Base-by-base conservation (phyloP, 2,329 filamentous ascomycete species). In the Arthrinium phaeospermum region DNA sequence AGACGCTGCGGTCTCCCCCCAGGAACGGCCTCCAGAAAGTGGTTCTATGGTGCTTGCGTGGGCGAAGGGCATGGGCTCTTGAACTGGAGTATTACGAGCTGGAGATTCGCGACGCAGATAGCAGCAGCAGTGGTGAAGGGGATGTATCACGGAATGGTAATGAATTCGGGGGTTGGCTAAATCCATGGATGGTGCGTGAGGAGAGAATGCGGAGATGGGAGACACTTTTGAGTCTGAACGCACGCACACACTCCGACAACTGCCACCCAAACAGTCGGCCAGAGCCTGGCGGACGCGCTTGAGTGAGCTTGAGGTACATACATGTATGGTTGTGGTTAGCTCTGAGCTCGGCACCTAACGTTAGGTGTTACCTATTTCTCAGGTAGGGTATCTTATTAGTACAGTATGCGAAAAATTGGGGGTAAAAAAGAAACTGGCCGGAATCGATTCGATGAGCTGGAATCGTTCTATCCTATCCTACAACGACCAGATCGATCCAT, bases 91-190 rank as follows among this genome's bases (percentile, higher is more conserved):
- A 61, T 61, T 34, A 61, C 53, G 34, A 61, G 53, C 30, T 61
- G 53, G 53, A 61, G 16, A 30, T n/a, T 61, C 14, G 34, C 30
- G 30, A 22, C 30, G 53, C 30, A 61, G 30, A 34, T 22, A 24
- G 19, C 22, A 64, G 57, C 57, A 41, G 19, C 8, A 8, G 57
- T 64, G 57, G 34, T 64, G 34, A 41, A 64, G 57, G 10, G 13
- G n/a, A 27, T 1, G n/a, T 51, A 13, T 51, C n/a, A 51, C 13
- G 49, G n/a, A 14, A 7, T 64, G 19, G 4, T 64, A 41, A 41
- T 41, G 30, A 34, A 64, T 64, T 64, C 57, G 57, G 57, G 57
- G 57, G 57, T 64, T 61, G 53, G 53, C 53, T 61, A 34, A 61
- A 37, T 61, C 53, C 53, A 61, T 22, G 53, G 53, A 61, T 61